Percentiles rank a stretch among this genome's conserved stretches.
These are phyloP conservation scores for Pleoardoris graminearum DNA, from an alignment of 2,329 filamentous ascomycete species.

Conservation along the genomic window DNA sequence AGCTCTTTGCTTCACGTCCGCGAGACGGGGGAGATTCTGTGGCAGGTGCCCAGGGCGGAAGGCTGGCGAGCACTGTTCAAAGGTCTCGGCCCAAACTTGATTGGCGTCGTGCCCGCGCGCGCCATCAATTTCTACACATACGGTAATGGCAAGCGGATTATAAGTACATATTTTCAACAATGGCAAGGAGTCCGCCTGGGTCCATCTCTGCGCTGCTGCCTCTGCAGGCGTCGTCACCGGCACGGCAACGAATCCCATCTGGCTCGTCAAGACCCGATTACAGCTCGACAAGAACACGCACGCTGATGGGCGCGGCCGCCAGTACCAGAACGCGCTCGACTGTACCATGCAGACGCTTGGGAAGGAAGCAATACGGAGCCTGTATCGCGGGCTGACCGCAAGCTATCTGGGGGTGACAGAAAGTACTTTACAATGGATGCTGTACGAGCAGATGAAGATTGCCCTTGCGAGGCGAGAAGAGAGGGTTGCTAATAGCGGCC, in stretches of 20 bases:
- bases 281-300: constrained; percentile 88
- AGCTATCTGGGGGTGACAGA: constrained; percentile 91
- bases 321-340: constrained; percentile 86
- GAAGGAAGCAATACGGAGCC: constrained; percentile 76
- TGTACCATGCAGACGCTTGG: constrained; percentile 81
- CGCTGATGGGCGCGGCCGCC: constrained; percentile 61
- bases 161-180: constrained; percentile 75
- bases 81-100: constrained; percentile 84
- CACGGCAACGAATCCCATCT: constrained; percentile 93
- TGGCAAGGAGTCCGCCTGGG: constrained; percentile 69
- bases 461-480: constrained; percentile 68
- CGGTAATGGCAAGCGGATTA: constrained; percentile 84
- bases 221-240: constrained; percentile 82
- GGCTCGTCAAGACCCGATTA: constrained; percentile 90
- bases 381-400: constrained; percentile 89
- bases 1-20: constrained; percentile 73
- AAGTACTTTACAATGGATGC: constrained; percentile 87
- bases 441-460: constrained; percentile 91
- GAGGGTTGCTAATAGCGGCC: constrained; percentile 58
- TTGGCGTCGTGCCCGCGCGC: constrained; percentile 85
- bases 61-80: constrained; percentile 90
- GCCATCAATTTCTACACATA: constrained; percentile 95
- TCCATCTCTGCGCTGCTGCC: constrained; percentile 77
- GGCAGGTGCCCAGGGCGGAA: constrained; percentile 77
- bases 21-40: constrained; percentile 85